phyloP scores from a whole-genome alignment of 2,329 filamentous ascomycete species.

The Waltergamsia citrina region DNA sequence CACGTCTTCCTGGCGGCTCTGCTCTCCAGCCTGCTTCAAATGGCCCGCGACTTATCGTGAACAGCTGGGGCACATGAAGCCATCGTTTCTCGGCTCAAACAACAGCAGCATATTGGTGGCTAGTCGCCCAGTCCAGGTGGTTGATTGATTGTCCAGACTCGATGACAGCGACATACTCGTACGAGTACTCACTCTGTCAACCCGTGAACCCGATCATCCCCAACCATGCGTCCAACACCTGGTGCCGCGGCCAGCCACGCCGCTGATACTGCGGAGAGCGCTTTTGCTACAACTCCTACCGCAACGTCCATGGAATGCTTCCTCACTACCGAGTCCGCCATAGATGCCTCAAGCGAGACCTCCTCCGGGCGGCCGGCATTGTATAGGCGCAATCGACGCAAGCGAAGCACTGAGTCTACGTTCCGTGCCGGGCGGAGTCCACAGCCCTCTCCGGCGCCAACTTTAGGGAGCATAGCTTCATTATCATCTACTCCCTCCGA shows the following conservation, averaged over 20 bases:
- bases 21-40: too few species aligned
- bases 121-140: too few species aligned
- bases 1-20: too few species aligned
- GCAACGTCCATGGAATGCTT: slow-evolving; percentile 17
- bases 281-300: not conserved
- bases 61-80: too few species aligned
- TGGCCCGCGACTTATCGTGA: too few species aligned
- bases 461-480: slow-evolving; percentile 6
- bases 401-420: slow-evolving; percentile 4
- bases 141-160: too few species aligned
- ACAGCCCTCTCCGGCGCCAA: slow-evolving; percentile 4
- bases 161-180: too few species aligned
- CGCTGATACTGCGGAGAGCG: slow-evolving; percentile 7
- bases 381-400: slow-evolving; percentile 1
- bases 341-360: slow-evolving; percentile 14
- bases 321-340: slow-evolving; percentile 22
- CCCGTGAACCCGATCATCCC: too few species aligned
- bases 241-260: slow-evolving; percentile 47
- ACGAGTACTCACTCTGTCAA: too few species aligned
- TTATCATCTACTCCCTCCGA: slow-evolving; percentile 5
- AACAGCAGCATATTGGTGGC: too few species aligned
- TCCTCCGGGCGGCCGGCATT: slow-evolving; percentile 1
- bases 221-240: slow-evolving; percentile 3
- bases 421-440: slow-evolving; percentile 2
- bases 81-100: too few species aligned